Evolutionary conservation across 768 basidiomycete species (phyloP), one percentile per base, ranked within the genome.

Genomic region (Chalciporus sphaerocephalus): DNA sequence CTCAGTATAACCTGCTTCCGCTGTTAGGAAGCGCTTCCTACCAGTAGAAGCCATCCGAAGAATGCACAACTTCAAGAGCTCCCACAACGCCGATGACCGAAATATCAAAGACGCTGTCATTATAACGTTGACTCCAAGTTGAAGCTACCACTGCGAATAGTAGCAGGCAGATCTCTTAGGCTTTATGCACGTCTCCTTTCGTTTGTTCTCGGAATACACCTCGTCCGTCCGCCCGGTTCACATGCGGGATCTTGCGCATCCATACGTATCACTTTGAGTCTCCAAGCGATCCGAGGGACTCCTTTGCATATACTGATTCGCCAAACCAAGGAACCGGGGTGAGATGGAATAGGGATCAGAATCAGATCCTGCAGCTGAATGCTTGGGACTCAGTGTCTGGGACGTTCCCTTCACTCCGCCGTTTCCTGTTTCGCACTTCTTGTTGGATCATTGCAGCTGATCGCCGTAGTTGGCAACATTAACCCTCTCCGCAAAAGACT

Each of bases 241-340:
- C n/a, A n/a, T n/a, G n/a, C n/a, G n/a, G n/a, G n/a, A n/a, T n/a
- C 30, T 30, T 17, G 22, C 18, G 38, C 28, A 46, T 38, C 8
- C 15, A 38, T 53, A 28, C 7, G 10, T 2, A 21, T 27, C 16
- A n/a, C 34, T 15, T 12, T n/a, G 35, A 42, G 38, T 52, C 53
- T 48, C 18, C 17, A 38, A 38, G 57, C 33, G 47, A 56, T 57
- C 51, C 38, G 52, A 50, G 38, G 48, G 40, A 27, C 27, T 15
- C 34, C 10, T 16, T 4, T 7, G 10, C 44, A 38, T 42, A 39
- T 40, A 36, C 20, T 50, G 57, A 52, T 58, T 55, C 53, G 42
- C 48, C 22, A 36, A 32, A 32, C 22, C 40, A 12, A 25, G 21
- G 13, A n/a, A 3, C 1, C 7, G 30, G 24, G 30, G n/a, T n/a